Percentiles rank a stretch among this genome's conserved stretches.
Conservation (phyloP, 495 filamentous ascomycete species). For the Hyaloscypha bicolor region DNA sequence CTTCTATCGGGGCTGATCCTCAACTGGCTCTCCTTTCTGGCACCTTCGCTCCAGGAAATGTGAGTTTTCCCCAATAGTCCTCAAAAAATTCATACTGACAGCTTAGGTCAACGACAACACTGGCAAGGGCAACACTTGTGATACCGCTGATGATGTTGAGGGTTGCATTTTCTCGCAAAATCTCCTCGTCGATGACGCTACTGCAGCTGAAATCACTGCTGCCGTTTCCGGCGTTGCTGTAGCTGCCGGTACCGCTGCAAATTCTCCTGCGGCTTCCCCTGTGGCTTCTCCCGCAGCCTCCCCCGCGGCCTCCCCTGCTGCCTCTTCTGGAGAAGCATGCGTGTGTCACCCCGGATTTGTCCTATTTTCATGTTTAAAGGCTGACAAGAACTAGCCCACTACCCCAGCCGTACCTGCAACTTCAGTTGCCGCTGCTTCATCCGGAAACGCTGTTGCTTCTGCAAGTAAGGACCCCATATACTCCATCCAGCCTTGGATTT, state of each 20-base stretch:
- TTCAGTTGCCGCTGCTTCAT: slow-evolving; percentile 2
- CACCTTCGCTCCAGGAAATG: slow-evolving; percentile 61
- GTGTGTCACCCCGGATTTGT: neutral
- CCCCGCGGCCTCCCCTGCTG: slow-evolving; percentile 16
- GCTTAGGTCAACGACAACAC: slow-evolving; percentile 53
- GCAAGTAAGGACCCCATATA: slow-evolving; percentile 29
- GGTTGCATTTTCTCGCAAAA: slow-evolving; percentile 67
- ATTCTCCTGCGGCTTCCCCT: slow-evolving; percentile 16
- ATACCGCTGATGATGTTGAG: slow-evolving; percentile 47
- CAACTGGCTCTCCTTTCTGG: slow-evolving; percentile 54
- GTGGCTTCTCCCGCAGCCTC: no score
- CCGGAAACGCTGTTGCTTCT: slow-evolving; percentile 31
- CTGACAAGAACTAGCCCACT: neutral
- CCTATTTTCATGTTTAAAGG: neutral
- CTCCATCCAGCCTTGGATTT: neutral
- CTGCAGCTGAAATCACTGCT: slow-evolving; percentile 54
- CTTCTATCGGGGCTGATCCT: slow-evolving; percentile 59
- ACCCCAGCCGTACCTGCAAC: slow-evolving; percentile 9
- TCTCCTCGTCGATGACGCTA: slow-evolving; percentile 59
- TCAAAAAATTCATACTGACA: slow-evolving; percentile 24
- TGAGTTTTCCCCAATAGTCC: slow-evolving; percentile 30
- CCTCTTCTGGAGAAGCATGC: slow-evolving; percentile 2
- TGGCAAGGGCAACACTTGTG: slow-evolving; percentile 60
- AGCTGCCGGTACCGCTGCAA: neutral
- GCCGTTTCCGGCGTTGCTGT: slow-evolving; percentile 41